phyloP scores from a whole-genome alignment of 768 basidiomycete species.

The Tephrocybe sp. region DNA sequence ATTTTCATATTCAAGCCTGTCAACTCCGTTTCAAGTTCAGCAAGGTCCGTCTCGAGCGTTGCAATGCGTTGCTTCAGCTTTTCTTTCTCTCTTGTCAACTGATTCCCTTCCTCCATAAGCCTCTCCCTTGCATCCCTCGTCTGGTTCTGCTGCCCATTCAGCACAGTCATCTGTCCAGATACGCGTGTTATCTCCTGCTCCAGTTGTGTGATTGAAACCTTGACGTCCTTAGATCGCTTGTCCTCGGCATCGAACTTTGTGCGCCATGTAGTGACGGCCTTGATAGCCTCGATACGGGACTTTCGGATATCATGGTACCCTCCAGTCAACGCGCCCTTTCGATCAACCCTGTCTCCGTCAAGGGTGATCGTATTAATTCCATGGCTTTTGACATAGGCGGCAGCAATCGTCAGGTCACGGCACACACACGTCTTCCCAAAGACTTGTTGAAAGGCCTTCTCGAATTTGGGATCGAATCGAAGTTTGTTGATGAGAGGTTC shows the following conservation, averaged over 20 bases:
- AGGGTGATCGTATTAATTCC: conserved; percentile 96
- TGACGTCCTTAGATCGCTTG: conserved; percentile 68
- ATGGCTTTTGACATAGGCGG: conserved; percentile 92
- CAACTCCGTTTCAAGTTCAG: conserved; percentile 73
- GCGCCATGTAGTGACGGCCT: conserved; percentile 72
- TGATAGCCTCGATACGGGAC: conserved; percentile 87
- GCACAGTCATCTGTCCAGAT: conserved; percentile 69
- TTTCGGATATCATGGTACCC: conserved; percentile 92
- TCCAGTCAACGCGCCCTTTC: conserved; percentile 93
- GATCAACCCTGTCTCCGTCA: conserved; percentile 96
- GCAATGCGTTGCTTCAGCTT: conserved; percentile 56
- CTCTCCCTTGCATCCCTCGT: conserved; percentile 66
- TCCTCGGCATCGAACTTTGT: conserved; percentile 66
- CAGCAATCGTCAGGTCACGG: conserved; percentile 86
- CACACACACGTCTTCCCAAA: conserved; percentile 98
- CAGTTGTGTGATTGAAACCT: conserved; percentile 58
- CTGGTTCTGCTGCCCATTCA: conserved; percentile 67
- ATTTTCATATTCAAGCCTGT: conserved; percentile 58
- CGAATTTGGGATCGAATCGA: conserved; percentile 63
- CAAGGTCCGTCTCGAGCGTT: conserved; percentile 62
- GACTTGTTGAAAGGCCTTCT: conserved; percentile 92
- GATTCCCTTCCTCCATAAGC: conserved; percentile 57
- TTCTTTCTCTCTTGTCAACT: conserved; percentile 68
- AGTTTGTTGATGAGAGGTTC: conserved; percentile 84
- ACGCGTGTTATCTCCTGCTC: conserved; percentile 87